Evolutionary conservation across 305 asterid genomes (phyloP).

Genomic region (Galium porrigens): DNA sequence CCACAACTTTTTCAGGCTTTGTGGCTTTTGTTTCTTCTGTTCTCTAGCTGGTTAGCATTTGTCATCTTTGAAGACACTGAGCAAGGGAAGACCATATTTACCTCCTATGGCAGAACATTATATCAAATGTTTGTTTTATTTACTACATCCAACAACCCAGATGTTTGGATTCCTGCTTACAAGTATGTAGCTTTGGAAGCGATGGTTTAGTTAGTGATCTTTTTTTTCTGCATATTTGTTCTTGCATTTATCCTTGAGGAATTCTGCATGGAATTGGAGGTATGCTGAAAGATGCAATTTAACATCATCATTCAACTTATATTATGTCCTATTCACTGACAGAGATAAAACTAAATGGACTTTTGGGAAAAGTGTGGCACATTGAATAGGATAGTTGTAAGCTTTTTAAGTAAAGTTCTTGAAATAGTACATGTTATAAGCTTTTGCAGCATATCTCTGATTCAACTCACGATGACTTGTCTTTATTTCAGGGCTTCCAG

Average conservation of each 20-base stretch:
- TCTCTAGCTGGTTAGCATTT: conserved; percentile 88
- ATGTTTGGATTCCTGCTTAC: conserved; percentile 98
- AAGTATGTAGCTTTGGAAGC: conserved; percentile 38
- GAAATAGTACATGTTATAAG: not conserved
- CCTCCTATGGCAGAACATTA: conserved; percentile 57
- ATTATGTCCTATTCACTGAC: not conserved
- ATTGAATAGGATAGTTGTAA: not conserved
- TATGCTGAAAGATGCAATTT: not conserved
- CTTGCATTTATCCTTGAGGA: not conserved
- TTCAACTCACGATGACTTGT: conserved; percentile 16
- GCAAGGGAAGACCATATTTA: conserved; percentile 60
- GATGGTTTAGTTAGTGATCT: not conserved
- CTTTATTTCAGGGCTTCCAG: conserved; percentile 69
- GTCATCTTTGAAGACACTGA: conserved; percentile 90
- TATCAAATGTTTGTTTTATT: conserved; percentile 82
- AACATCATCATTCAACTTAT: not conserved
- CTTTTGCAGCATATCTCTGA: conserved; percentile 4
- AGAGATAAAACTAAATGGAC: not conserved
- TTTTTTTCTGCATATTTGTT: not conserved
- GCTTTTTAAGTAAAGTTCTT: not conserved
- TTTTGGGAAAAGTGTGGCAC: not conserved
- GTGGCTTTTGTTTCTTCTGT: conserved; percentile 61
- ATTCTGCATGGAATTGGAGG: not conserved
- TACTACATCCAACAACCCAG: conserved; percentile 97
- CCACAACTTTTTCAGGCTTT: conserved; percentile 46